phyloP scores from a whole-genome alignment of 768 basidiomycete species.

The Leccinum variicolor region DNA sequence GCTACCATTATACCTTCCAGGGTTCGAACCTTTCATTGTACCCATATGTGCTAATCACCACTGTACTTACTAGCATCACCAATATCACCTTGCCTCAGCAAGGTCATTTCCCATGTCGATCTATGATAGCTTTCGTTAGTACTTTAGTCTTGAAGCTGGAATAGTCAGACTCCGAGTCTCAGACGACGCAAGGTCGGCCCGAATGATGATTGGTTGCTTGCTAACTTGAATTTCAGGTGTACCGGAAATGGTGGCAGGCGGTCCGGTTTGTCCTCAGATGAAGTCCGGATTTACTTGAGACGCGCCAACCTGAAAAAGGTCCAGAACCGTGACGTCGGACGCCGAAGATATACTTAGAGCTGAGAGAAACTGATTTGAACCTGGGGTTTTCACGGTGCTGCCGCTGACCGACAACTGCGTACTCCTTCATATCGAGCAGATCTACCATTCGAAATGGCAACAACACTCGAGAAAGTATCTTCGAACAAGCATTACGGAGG shows the following conservation, averaged over 20 bases:
- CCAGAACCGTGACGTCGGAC: not conserved
- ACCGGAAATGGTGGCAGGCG: not conserved
- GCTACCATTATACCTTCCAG: not conserved
- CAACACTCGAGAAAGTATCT: conserved; percentile 62
- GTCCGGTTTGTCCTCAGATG: not conserved
- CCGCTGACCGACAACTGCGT: not conserved
- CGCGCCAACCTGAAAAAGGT: not conserved
- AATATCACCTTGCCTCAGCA: no score
- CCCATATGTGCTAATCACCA: no score
- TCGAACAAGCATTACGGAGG: conserved; percentile 81
- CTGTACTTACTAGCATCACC: no score
- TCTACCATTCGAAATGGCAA: conserved; percentile 9
- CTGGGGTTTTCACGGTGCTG: not conserved
- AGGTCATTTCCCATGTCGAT: no score
- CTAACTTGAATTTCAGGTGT: no score
- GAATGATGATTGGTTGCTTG: no score
- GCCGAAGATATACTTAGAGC: conserved; percentile 6
- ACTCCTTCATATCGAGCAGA: not conserved
- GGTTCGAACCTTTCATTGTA: no score
- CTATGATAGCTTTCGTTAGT: no score
- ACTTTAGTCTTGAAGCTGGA: no score
- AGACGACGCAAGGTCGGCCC: no score
- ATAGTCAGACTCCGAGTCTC: no score
- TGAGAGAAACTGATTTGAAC: not conserved
- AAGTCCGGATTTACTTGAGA: no score